Base-by-base conservation (phyloP, 2,329 filamentous ascomycete species). In the Lomentospora prolificans region DNA sequence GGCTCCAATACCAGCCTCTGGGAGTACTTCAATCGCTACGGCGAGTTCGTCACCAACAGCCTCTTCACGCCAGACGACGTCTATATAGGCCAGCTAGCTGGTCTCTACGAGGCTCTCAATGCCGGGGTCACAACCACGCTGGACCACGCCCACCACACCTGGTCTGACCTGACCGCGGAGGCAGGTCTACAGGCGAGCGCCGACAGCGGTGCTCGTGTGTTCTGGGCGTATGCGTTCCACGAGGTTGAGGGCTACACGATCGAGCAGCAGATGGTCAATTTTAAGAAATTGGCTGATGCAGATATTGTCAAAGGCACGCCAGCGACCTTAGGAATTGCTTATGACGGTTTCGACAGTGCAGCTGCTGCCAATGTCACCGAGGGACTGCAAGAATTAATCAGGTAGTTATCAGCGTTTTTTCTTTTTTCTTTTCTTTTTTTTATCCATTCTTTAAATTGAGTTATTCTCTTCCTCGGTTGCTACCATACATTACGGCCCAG, bases 81-180 rank as follows among this genome's bases (percentile, higher is more conserved):
- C 1, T 78, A 78, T 58, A 65, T 70, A 55, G 66, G 74, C 6
- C 72, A 77, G 50, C 66, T 78, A 0, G 65, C 71, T 0, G 77
- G 77, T 0, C 62, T 78, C 1, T 70, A 76, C 2, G 78, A 81
- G 58, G 69, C 72, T 0, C 61, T 80, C n/a, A 74, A 78, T 28
- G 75, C 73, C 0, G 78, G 78, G 3, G 77, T 79, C 8, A 81
- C 78, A 0, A 76, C 75, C 0, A 69, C 70, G 0, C 67, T 81
- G 0, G 78, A 81, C 55, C 77, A 81, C 51, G 77, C 78, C 1
- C 75, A 77, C 33, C 69, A 76, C 27, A 78, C 69, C 0, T 78
- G 71, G 70, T 72, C 68, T 0, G 65, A 69, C 8, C 70, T 70
- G 0, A 70, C 69, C 0, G 63, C 73, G 0, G 66, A 70, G 22